Percentiles rank a stretch among this genome's conserved stretches.
Evolutionary conservation across 2,329 filamentous ascomycete genomes (phyloP).

Genomic region (Corynespora cassiicola): DNA sequence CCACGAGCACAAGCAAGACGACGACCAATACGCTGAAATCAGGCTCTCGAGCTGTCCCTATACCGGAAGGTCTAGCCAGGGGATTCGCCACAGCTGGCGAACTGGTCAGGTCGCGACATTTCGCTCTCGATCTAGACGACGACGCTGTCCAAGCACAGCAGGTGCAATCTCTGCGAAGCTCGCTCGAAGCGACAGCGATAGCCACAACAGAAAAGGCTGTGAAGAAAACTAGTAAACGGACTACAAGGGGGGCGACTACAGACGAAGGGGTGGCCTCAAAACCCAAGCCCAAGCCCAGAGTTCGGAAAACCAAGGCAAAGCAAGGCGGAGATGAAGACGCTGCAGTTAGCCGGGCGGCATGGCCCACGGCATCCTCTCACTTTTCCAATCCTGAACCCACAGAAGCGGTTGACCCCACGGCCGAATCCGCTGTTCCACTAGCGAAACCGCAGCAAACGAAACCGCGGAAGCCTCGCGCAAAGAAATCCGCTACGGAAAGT

Average conservation of each 20-base stretch:
- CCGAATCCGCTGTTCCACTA: constrained; percentile 13
- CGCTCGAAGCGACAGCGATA: constrained; percentile 3
- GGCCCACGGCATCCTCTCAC: constrained; percentile 26
- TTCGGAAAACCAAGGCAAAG: constrained; percentile 30
- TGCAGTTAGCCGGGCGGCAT: constrained; percentile 19
- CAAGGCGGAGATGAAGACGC: constrained; percentile 18
- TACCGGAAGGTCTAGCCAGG: constrained; percentile 29
- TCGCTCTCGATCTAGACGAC: constrained; percentile 24
- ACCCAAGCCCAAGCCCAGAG: constrained; percentile 30
- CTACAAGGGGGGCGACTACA: constrained; percentile 15
- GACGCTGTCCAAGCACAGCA: constrained; percentile 9
- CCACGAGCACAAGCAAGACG: constrained; percentile 19
- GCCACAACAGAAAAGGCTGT: not conserved
- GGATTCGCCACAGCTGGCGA: constrained; percentile 44
- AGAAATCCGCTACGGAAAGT: constrained; percentile 27
- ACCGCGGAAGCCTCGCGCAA: constrained; percentile 37
- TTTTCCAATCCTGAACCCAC: constrained; percentile 14
- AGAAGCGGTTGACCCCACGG: constrained; percentile 5
- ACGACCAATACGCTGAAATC: constrained; percentile 31
- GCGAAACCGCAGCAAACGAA: constrained; percentile 29
- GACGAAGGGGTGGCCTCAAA: constrained; percentile 18
- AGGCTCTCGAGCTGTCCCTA: constrained; percentile 30
- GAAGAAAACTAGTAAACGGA: constrained; percentile 25
- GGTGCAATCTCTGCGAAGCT: constrained; percentile 8
- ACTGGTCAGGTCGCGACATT: constrained; percentile 37